A percentile compares a stretch with the other conserved stretches of the same genome.
These are phyloP conservation scores for Lactarius indigo DNA, from an alignment of 768 basidiomycete genomes.

Conservation along the genomic window DNA sequence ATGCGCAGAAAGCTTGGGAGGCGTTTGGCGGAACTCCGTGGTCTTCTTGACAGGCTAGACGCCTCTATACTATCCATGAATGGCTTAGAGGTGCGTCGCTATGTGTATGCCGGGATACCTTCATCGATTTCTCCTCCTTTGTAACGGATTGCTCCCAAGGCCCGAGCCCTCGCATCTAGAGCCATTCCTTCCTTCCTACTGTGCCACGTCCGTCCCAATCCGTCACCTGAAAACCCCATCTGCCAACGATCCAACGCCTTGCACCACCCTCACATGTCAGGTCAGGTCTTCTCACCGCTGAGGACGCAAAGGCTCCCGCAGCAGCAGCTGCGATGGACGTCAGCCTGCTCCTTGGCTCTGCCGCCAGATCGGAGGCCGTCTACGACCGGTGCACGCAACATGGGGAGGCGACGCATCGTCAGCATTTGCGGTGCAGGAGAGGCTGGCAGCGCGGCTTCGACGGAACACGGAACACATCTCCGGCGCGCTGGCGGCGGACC, in stretches of 20 bases:
- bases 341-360: conserved; percentile 18
- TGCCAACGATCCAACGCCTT: neutral
- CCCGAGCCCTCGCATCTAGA: conserved; percentile 35
- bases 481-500: conserved; percentile 44
- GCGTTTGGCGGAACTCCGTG: conserved; percentile 43
- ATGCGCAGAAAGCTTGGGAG: conserved; percentile 39
- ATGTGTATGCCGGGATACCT: too few species aligned
- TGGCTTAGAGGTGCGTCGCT: conserved; percentile 49
- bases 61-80: conserved; percentile 48
- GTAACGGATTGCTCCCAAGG: conserved; percentile 37
- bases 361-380: conserved; percentile 23
- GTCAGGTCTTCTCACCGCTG: conserved; percentile 13
- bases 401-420: neutral
- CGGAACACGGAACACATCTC: conserved; percentile 80
- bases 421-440: conserved; percentile 53
- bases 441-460: conserved; percentile 79
- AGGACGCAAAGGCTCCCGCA: neutral
- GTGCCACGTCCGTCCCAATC: neutral
- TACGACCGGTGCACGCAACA: too few species aligned
- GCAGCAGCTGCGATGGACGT: neutral
- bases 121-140: neutral
- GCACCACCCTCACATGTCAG: conserved; percentile 26
- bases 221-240: conserved; percentile 29
- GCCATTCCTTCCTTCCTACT: neutral
- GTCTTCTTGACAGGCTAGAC: conserved; percentile 55